A percentile compares a stretch with the other conserved stretches of the same genome.
Evolutionary conservation across 2,329 filamentous ascomycete species (phyloP).

Genomic region (Aphanoascus verrucosus): DNA sequence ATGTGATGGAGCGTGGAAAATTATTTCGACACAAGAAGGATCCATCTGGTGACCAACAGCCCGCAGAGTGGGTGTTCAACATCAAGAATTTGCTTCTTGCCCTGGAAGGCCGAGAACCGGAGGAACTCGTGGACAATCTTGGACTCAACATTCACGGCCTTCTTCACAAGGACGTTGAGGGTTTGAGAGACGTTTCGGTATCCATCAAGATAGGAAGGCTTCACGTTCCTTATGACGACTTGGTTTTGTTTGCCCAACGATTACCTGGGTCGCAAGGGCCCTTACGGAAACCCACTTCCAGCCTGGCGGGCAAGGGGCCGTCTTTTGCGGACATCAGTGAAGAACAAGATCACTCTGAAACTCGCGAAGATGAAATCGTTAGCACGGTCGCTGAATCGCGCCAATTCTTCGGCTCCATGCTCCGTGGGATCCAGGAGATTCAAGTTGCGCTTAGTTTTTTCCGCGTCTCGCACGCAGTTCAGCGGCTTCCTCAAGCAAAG

Average conservation of each 20-base stretch:
- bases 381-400: constrained; percentile 84
- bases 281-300: neutral
- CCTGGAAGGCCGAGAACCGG: constrained; percentile 68
- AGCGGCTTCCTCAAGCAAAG: constrained; percentile 54
- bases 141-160: constrained; percentile 86
- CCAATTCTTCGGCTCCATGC: constrained; percentile 78
- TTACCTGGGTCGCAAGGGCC: constrained; percentile 25
- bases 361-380: constrained; percentile 56
- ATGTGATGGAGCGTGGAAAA: constrained; percentile 81
- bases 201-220: constrained; percentile 83
- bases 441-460: constrained; percentile 91
- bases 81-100: constrained; percentile 81
- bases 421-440: constrained; percentile 89
- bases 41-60: constrained; percentile 52
- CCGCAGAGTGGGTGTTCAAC: constrained; percentile 89
- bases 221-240: constrained; percentile 81
- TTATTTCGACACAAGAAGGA: constrained; percentile 73
- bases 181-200: constrained; percentile 79
- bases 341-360: constrained; percentile 59
- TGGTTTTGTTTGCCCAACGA: constrained; percentile 41
- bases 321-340: constrained; percentile 63
- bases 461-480: constrained; percentile 70
- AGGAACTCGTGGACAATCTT: constrained; percentile 79
- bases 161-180: constrained; percentile 72
- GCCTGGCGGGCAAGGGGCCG: constrained; percentile 42